These are phyloP conservation scores for Pseudocercospora pini-densiflorae DNA, from an alignment of 2,329 filamentous ascomycete genomes.

Conservation along the genomic window DNA sequence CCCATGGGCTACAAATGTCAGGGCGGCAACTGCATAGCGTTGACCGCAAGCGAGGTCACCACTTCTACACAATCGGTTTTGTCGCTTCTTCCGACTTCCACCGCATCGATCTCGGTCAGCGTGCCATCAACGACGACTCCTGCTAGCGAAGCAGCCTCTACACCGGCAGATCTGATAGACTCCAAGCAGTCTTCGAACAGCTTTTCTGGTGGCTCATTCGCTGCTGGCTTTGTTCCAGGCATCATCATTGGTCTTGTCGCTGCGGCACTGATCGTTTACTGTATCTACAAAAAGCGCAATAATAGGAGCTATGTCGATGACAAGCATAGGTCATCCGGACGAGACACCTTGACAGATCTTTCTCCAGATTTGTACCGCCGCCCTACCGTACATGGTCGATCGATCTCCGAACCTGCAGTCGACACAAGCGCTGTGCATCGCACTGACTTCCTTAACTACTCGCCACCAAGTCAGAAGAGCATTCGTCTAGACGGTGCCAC, in stretches of 20 bases:
- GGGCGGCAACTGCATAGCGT: slow-evolving; percentile 61
- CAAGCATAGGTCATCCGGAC: slow-evolving; percentile 30
- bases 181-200: slow-evolving; percentile 13
- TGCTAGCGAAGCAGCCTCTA: slow-evolving; percentile 15
- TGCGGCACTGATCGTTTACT: slow-evolving; percentile 34
- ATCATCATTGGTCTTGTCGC: slow-evolving; percentile 38
- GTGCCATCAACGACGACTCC: slow-evolving; percentile 50
- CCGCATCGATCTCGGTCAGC: slow-evolving; percentile 12
- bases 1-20: slow-evolving; percentile 73
- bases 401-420: slow-evolving; percentile 41
- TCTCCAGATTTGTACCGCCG: slow-evolving; percentile 28
- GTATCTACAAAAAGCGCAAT: slow-evolving; percentile 25
- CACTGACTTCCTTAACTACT: slow-evolving; percentile 40
- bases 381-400: slow-evolving; percentile 36
- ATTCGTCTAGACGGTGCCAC: slow-evolving; percentile 14
- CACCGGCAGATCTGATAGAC: slow-evolving; percentile 12
- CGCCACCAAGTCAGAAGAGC: slow-evolving; percentile 32
- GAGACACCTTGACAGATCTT: slow-evolving; percentile 37
- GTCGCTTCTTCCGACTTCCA: slow-evolving; percentile 12
- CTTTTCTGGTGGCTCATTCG: slow-evolving; percentile 41
- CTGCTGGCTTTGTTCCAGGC: slow-evolving; percentile 42
- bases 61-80: background rate
- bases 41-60: slow-evolving; percentile 21
- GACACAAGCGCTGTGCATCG: slow-evolving; percentile 34
- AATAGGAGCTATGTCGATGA: slow-evolving; percentile 26